Evolutionary conservation across 352 stramenopile genomes (phyloP), one percentile per base, ranked within the genome.

Genomic region (Phytophthora ohioensis): DNA sequence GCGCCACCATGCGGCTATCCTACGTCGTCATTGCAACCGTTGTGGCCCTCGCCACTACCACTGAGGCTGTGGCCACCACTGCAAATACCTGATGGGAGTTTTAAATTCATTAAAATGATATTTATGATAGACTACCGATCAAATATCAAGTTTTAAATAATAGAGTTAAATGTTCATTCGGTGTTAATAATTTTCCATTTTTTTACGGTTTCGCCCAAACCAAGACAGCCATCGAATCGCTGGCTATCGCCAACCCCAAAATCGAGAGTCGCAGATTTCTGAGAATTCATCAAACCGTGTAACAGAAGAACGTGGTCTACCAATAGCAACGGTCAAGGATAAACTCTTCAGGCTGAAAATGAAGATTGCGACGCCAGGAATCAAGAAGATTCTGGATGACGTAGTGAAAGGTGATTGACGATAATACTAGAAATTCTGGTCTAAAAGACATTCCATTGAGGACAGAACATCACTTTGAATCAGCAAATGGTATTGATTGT

Each of bases 341-440:
- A 65, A 65, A 51, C 15, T 53, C 7, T 45, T 66, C 46, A 66
- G 58, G 15, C 46, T 58, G 1, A 32, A 66, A 27, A 34, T 66
- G 58, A 66, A 58, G 58, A 38, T 66, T n/a, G 46, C n/a, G 9
- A 66, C 58, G 58, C 58, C 47, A 35, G 7, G 36, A 15, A 54
- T 66, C 8, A 57, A 58, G 38, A 58, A 55, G 15, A 12, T 31
- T 21, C 12, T 66, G 42, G 27, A 11, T 2, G 17, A 36, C n/a
- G 21, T 57, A 12, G 13, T 57, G 13, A 5, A 35, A 15, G 48
- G 48, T 55, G 32, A 39, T 30, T 12, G 49, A 27, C 21, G 21
- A 27, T 27, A 27, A 27, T 27, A 27, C 21, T 21, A 21, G 21
- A 21, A 21, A 21, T 21, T 21, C 21, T 21, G 21, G 21, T 21